Base-by-base conservation (phyloP, 352 stramenopile species). In the Thraustochytrium sp. region DNA sequence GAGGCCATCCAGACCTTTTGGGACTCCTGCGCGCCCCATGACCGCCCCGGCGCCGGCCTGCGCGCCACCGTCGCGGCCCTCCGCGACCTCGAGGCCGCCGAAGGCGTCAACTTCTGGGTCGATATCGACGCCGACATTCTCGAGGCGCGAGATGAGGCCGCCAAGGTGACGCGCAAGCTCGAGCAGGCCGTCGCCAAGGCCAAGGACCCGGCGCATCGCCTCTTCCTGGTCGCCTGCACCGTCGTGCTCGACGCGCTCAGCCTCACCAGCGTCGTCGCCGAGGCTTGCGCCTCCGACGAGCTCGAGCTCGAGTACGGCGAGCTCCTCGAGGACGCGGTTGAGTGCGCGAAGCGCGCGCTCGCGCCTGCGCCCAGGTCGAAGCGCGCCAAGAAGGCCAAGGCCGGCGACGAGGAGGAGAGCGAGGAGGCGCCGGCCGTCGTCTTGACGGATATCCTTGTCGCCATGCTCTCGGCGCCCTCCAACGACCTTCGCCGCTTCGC, bases 1-100 rank as follows among this genome's bases (percentile, higher is more conserved):
- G 87, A 95, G 92, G 87, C 94, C 93, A 75, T 89, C 87, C 2
- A 90, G 91, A 64, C 90, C 89, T 76, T 92, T 90, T 85, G 94
- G 90, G 34, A 94, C 68, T 11, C 92, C 90, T 55, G 86, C 88
- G 62, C 90, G 89, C 59, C 92, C 64, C 23, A 86, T 87, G 42
- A 91, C 84, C n/a, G 88, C 87, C 42, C 93, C 89, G 49, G 89
- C 93, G 40, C 91, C 86, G 31, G 36, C 59, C 13, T 72, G 59
- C 34, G 59, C 36, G 26, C 5, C 29, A 21, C 59, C 21, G 36
- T 44, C 40, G 40, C 42, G 59, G 46, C 36, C 13, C 29, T 72
- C 59, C 9, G 8, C 13, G 59, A 21, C 8, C 59, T 72, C 40
- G 59, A 72, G 59, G 26, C 26, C 9, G 59, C 21, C 59, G 46